Evolutionary conservation across 306 rosid genomes (phyloP), one percentile per base, ranked within the genome.

Genomic region (Pyrus bretschneideri): DNA sequence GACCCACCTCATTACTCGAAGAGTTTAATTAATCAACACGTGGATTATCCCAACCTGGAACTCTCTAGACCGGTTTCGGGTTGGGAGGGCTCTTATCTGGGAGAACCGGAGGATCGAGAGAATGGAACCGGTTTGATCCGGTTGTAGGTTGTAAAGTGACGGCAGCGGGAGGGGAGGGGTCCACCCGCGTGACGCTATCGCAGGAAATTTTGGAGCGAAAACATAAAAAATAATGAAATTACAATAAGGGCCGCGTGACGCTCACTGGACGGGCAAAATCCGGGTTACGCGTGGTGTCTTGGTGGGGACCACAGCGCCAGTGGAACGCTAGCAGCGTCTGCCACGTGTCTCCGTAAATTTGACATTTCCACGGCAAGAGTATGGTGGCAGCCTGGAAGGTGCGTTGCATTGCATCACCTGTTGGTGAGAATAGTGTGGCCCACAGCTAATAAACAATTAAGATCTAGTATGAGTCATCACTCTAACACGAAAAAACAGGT

Each of bases 231-330:
- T 17, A 7, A 67, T 19, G 55, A 78, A 76, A 59, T 71, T 74
- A 44, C 17, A 42, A 42, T 54, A 70, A 60, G 83, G 84, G 82
- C 88, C 94, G 87, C 89, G 89, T 87, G 88, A 89, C 85, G 85
- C 88, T 87, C 89, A 83, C 84, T 84, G 72, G 94, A 83, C 76
- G 25, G 71, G 82, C 81, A 33, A 81, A 78, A 71, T 70, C 58
- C 77, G 78, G 76, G 78, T 44, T 83, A 89, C 94, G 90, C 91
- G 97, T 86, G 92, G 90, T 88, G 35, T 46, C 21, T 8, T 0
- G 2, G 86, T 76, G 87, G 96, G 93, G 88, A 52, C 92, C 91
- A 79, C 84, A 22, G 17, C 45, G 25, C 59, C 69, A 21, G 71
- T 75, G 44, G 72, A n/a, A 52, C 33, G 82, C 65, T 87, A 84